Evolutionary conservation across 192 early-diverging fungal species (phyloP).

Genomic region (Chytriomyces hyalinus): DNA sequence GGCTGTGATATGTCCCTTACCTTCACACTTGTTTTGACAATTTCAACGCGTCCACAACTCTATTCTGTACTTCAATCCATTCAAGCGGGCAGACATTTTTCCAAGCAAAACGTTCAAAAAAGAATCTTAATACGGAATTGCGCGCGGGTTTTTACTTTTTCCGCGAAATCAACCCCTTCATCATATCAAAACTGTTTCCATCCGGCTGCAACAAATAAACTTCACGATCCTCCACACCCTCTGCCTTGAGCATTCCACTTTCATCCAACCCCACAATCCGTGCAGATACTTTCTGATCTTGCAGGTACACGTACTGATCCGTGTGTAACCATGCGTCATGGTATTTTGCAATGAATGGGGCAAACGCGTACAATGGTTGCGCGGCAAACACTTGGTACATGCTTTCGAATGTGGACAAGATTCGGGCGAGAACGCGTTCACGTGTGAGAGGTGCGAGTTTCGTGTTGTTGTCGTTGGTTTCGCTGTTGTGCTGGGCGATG

Average conservation of each 20-base stretch:
- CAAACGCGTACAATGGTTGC: slow-evolving; percentile 59
- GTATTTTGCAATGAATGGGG: slow-evolving; percentile 77
- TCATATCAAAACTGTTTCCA: slow-evolving; percentile 98
- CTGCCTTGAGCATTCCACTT: slow-evolving; percentile 76
- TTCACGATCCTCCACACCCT: slow-evolving; percentile 58
- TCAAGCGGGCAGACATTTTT: too few relatives aligned
- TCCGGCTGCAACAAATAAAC: slow-evolving; percentile 88
- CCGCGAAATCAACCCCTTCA: slow-evolving; percentile 81
- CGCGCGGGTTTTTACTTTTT: slow-evolving; percentile 57
- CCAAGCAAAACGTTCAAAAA: too few relatives aligned
- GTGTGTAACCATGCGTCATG: slow-evolving; percentile 88
- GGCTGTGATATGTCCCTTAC: too few relatives aligned
- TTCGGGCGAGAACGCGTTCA: slow-evolving; percentile 69
- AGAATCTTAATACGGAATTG: too few relatives aligned
- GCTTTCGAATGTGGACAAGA: slow-evolving; percentile 75
- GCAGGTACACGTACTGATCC: slow-evolving; percentile 37
- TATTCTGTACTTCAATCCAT: too few relatives aligned
- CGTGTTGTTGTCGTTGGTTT: slow-evolving; percentile 9
- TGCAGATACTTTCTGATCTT: slow-evolving; percentile 57
- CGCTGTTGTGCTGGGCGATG: slow-evolving; percentile 63
- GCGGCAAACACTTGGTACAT: slow-evolving; percentile 76
- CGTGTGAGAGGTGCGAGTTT: slow-evolving; percentile 62
- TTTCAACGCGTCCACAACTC: too few relatives aligned
- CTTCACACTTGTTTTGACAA: too few relatives aligned
- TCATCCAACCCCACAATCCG: slow-evolving; percentile 79